Evolutionary conservation across 1,139 yeast species (phyloP), one percentile per base, ranked within the genome.

Genomic region (Blastobotrys persicus): DNA sequence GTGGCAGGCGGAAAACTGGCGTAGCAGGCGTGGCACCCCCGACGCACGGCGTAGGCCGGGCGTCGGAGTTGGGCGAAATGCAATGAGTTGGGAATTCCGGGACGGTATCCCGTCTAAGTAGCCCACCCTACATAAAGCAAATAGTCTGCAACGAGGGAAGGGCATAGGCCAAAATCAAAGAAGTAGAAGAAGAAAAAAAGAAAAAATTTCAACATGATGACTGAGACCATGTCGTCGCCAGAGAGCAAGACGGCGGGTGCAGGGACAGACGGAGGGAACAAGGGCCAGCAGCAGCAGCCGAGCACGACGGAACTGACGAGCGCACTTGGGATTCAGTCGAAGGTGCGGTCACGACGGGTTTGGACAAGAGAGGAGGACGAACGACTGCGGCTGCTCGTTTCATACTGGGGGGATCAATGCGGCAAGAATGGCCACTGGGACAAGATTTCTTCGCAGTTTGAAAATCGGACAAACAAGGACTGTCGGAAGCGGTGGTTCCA

Each of bases 401-500:
- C 85, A 55, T 67, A 70, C 35, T 84, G 86, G 70, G 98, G 98
- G 13, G 92, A 96, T 2, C 88, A 88, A 68, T 87, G 97, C 88
- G 81, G 95, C 57, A 83, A 70, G 45, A 67, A 70, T 32, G 66
- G 75, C 31, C 78, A 83, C 59, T 89, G 97, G 97, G 94, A 85
- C 46, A 63, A 67, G 23, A 75, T 89, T 20, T 76, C 89, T 2
- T 68, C 72, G 81, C 20, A 85, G 80, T 35, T 84, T 86, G 78
- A 77, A 39, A 83, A 87, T 49, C 72, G 98, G 47, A 91, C 96
- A 4, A 80, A 91, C 60, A 77, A 89, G 54, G 91, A 96, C n/a
- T 89, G 97, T 65, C 76, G 97, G 52, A 91, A 91, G 66, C 76
- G 96, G 52, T 91, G 98, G 98, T 50, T 80, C 31, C 85, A 85